phyloP scores from a whole-genome alignment of 2,329 filamentous ascomycete genomes.

The Endocalyx cinctus region DNA sequence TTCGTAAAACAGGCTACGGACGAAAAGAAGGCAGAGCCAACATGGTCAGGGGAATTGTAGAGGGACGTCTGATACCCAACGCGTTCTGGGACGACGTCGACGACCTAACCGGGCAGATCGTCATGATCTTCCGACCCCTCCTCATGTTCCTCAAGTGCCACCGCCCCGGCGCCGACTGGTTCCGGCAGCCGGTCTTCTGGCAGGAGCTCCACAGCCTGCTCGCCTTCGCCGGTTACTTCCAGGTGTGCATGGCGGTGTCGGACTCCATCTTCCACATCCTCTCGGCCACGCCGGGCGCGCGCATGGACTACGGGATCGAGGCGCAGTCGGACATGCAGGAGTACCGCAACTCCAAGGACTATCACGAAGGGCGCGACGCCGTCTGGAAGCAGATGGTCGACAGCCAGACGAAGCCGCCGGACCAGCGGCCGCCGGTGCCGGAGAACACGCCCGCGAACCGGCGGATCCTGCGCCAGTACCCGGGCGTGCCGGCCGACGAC shows the following conservation, averaged over 20 bases:
- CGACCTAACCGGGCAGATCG: constrained; percentile 25
- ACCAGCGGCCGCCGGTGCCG: neutral
- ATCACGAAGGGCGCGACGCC: constrained; percentile 12
- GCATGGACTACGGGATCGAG: constrained; percentile 23
- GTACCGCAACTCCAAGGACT: constrained; percentile 18
- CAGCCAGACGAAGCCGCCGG: too few species aligned
- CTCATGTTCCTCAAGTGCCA: constrained; percentile 26
- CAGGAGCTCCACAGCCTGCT: constrained; percentile 22
- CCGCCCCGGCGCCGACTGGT: neutral
- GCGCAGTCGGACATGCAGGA: constrained; percentile 15
- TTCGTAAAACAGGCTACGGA: constrained; percentile 31
- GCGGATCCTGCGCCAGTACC: neutral
- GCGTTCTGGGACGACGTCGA: constrained; percentile 36
- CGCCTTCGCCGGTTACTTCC: constrained; percentile 23
- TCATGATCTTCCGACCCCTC: constrained; percentile 32
- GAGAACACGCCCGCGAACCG: neutral
- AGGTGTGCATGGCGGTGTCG: constrained; percentile 24
- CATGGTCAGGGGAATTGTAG: constrained; percentile 22
- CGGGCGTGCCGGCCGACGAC: neutral
- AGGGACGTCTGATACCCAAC: constrained; percentile 17
- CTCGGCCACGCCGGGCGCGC: constrained; percentile 24
- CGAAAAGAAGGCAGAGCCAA: constrained; percentile 30
- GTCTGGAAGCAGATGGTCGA: constrained; percentile 9
- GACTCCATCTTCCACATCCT: constrained; percentile 24
- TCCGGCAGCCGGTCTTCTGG: constrained; percentile 12